Evolutionary conservation across 441 rosid genomes (phyloP).

Genomic region (Erodium texanum): DNA sequence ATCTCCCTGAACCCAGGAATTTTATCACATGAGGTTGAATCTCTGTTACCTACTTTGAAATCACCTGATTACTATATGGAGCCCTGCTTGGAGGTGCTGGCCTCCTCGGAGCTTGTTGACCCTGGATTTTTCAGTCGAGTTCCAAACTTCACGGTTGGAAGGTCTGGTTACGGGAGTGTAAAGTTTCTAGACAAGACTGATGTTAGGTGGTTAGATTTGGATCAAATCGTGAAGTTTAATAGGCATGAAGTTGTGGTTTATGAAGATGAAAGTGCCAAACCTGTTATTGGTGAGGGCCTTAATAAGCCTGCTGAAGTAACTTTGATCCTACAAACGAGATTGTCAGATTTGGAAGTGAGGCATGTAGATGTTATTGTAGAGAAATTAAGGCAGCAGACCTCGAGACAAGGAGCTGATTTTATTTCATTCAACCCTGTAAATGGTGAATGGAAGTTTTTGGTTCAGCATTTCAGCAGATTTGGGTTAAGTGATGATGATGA

Average conservation of each 20-base stretch:
- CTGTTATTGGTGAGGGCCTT: conserved; percentile 67
- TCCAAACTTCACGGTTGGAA: conserved; percentile 63
- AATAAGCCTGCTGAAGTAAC: conserved; percentile 90
- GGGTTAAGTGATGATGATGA: conserved; percentile 89
- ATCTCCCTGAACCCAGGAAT: conserved; percentile 20
- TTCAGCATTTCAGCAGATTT: conserved; percentile 84
- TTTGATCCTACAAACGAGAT: conserved; percentile 34
- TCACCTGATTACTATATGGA: conserved; percentile 51
- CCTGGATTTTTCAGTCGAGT: conserved; percentile 67
- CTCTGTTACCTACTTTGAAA: conserved; percentile 45
- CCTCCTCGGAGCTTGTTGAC: conserved; percentile 34
- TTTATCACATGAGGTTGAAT: conserved; percentile 22
- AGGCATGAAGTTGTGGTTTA: conserved; percentile 71
- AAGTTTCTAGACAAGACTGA: conserved; percentile 72
- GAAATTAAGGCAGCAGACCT: conserved; percentile 40
- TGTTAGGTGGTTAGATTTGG: conserved; percentile 61
- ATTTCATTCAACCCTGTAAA: conserved; percentile 48
- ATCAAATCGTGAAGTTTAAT: conserved; percentile 54
- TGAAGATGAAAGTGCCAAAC: conserved; percentile 68
- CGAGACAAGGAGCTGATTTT: conserved; percentile 72
- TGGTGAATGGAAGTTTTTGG: conserved; percentile 74
- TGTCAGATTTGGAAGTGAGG: conserved; percentile 22
- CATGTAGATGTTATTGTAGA: conserved; percentile 26
- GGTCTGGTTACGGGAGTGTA: conserved; percentile 63
- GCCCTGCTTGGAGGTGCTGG: conserved; percentile 55